phyloP scores from a whole-genome alignment of 352 stramenopile genomes.

The Pythium diclinum region DNA sequence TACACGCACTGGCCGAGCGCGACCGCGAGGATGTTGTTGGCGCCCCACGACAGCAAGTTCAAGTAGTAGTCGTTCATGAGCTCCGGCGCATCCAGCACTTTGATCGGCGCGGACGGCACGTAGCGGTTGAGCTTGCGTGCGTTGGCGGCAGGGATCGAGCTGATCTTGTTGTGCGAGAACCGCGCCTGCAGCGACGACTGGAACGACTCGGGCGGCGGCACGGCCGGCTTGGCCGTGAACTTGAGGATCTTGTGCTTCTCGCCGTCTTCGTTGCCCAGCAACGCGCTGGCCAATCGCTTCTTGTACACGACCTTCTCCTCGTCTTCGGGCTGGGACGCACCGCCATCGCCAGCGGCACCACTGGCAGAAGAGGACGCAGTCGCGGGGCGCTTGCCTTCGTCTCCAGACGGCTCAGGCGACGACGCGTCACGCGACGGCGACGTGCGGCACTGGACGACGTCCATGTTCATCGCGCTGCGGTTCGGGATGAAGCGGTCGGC shows the following conservation, averaged over 20 bases:
- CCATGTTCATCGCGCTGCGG: constrained; percentile 84
- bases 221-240: constrained; percentile 96
- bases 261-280: constrained; percentile 75
- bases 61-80: constrained; percentile 99
- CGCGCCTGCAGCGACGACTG: constrained; percentile 92
- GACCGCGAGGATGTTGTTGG: constrained; percentile 96
- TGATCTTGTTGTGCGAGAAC: constrained; percentile 96
- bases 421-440: constrained; percentile 30
- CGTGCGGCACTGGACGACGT: constrained; percentile 69
- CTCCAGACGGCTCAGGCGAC: constrained; percentile 26
- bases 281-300: constrained; percentile 67
- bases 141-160: constrained; percentile 51
- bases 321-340: constrained; percentile 38
- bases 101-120: constrained; percentile 95
- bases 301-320: constrained; percentile 84
- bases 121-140: constrained; percentile 91
- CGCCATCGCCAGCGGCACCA: background rate
- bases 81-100: constrained; percentile 97
- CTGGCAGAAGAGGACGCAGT: background rate
- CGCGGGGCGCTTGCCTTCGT: constrained; percentile 22
- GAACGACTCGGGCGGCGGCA: constrained; percentile 91
- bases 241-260: constrained; percentile 95
- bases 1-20: constrained; percentile 97
- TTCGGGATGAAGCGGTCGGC: constrained; percentile 85
- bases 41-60: constrained; percentile 97